Evolutionary conservation across 371 early-diverging fungal genomes (phyloP).

Genomic region (Apophysomyces ossiformis): DNA sequence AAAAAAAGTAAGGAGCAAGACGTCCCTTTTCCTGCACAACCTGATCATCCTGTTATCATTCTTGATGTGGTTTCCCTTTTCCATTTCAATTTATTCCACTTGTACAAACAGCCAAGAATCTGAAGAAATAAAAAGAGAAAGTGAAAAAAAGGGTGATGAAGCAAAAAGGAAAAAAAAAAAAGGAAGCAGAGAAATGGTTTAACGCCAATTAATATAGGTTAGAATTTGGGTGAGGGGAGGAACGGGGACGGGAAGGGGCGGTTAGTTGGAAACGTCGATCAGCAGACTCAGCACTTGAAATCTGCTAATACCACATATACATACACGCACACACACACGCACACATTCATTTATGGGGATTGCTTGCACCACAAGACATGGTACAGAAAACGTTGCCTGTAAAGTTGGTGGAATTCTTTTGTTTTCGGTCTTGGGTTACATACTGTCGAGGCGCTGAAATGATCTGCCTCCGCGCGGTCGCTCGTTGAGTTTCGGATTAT

Average conservation of each 20-base stretch:
- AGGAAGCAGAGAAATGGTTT: not conserved
- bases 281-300: slow-evolving; percentile 11
- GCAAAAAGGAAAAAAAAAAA: not conserved
- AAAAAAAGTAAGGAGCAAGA: too few relatives aligned
- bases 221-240: not conserved
- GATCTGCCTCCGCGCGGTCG: slow-evolving; percentile 79
- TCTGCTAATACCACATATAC: slow-evolving; percentile 1
- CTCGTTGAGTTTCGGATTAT: slow-evolving; percentile 80
- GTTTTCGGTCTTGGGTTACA: slow-evolving; percentile 23
- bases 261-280: slow-evolving; percentile 3
- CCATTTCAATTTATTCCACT: too few relatives aligned
- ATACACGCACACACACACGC: not conserved
- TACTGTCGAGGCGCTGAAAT: slow-evolving; percentile 73
- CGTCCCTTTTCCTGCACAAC: too few relatives aligned
- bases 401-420: not conserved
- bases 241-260: not conserved
- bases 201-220: not conserved
- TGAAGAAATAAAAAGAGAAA: not conserved
- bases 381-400: slow-evolving; percentile 5
- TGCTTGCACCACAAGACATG: slow-evolving; percentile 7
- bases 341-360: slow-evolving; percentile 8
- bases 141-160: not conserved
- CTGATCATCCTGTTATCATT: too few relatives aligned
- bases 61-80: too few relatives aligned
- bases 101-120: not conserved